Base-by-base conservation (phyloP, 257 asterid genomes). In the Cynanchum wilfordii region DNA sequence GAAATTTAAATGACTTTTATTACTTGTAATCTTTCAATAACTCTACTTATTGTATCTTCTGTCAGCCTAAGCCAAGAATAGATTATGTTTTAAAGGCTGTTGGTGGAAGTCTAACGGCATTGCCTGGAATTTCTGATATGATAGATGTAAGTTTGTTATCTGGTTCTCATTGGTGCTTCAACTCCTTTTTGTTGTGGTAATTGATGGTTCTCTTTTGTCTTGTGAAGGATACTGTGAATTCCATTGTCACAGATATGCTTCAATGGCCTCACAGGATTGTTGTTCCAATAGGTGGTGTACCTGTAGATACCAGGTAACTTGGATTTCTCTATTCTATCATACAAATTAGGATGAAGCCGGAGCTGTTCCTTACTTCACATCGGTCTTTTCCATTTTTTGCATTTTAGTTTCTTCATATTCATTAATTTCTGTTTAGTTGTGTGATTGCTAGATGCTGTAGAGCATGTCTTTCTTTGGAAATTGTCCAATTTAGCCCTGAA, bases 231-330 rank as follows among this genome's bases (percentile, higher is more conserved):
- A 95, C 97, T 79, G 99, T 95, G 56, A 68, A 84, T 44, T 80
- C 98, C 71, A 95, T 95, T 42, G 90, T 95, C 72, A 79, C 84
- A 19, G 99, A 95, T 81, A 92, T 77, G 96, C 96, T 95, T 40
- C 96, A 92, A 84, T 95, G 99, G 99, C 99, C 99, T 49, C 98
- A 95, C 87, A 83, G 99, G 75, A 95, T 95, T 79, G 98, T 95
- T 77, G 98, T 95, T 80, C 99, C 97, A 58, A 88, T 95, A 54
- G 99, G 98, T 57, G 98, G 98, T 75, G 78, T 77, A 60, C 93
- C 90, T 80, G 85, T 87, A 58, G 98, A 95, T 84, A 71, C 81
- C 16, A 94, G 97, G 99, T 94, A 74, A 79, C 30, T 75, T 71
- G 47, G 38, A n/a, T 42, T 51, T 60, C 62, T 75, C 69, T 33